These are phyloP conservation scores for Hypoxylon cercidicola DNA, from an alignment of 495 filamentous ascomycete species.

Conservation along the genomic window DNA sequence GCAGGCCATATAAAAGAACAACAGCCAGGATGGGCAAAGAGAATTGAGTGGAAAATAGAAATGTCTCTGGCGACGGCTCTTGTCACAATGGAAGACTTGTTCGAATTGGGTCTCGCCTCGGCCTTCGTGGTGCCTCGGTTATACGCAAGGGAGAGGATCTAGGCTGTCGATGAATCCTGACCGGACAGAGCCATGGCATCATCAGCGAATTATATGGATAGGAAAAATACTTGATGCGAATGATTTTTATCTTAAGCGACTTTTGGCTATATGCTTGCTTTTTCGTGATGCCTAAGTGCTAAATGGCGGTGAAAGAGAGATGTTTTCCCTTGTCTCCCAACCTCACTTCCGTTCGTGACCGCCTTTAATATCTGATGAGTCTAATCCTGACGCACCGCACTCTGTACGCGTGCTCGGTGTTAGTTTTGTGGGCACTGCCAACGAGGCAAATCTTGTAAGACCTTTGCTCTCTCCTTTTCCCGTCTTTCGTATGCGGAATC, in stretches of 20 bases:
- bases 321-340: neutral
- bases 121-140: conserved; percentile 17
- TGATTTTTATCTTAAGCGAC: conserved; percentile 12
- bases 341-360: conserved; percentile 18
- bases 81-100: conserved; percentile 22
- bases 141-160: conserved; percentile 33
- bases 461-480: neutral
- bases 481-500: neutral
- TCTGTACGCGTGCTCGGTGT: conserved; percentile 5
- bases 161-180: conserved; percentile 8
- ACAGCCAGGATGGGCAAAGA: conserved; percentile 23
- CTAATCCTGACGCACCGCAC: neutral
- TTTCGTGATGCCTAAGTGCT: conserved; percentile 15
- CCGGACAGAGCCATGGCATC: conserved; percentile 17
- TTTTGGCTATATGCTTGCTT: neutral
- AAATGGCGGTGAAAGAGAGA: conserved; percentile 32
- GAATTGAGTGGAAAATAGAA: conserved; percentile 17
- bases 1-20: conserved; percentile 34
- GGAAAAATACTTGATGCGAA: conserved; percentile 37
- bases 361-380: conserved; percentile 20
- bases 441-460: neutral
- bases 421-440: conserved; percentile 14
- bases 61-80: conserved; percentile 1
- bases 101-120: conserved; percentile 25
- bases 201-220: conserved; percentile 39